phyloP scores from a whole-genome alignment of 2,329 filamentous ascomycete species.

The Penicillium concentricum region DNA sequence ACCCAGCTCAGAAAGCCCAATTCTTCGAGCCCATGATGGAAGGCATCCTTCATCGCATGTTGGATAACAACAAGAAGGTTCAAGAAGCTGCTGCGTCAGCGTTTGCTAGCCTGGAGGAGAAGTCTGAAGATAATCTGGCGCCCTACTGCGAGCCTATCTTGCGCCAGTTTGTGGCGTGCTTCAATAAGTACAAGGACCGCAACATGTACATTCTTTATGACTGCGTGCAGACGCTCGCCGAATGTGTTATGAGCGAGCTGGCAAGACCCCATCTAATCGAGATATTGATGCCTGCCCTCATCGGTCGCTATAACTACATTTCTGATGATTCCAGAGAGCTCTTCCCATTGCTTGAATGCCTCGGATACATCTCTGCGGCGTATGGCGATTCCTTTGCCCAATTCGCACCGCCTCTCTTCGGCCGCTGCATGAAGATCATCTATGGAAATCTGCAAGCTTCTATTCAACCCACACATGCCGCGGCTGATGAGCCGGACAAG shows the following conservation, averaged over 20 bases:
- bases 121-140: conserved; percentile 74
- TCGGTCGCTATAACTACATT: conserved; percentile 82
- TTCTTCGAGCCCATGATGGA: conserved; percentile 98
- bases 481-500: conserved; percentile 79
- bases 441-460: conserved; percentile 85
- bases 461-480: conserved; percentile 56
- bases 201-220: conserved; percentile 99
- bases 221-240: conserved; percentile 93
- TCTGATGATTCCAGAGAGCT: conserved; percentile 87
- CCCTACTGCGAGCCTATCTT: conserved; percentile 90
- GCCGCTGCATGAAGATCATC: conserved; percentile 84
- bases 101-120: conserved; percentile 94
- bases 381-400: conserved; percentile 78
- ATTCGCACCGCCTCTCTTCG: conserved; percentile 83
- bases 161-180: conserved; percentile 87
- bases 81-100: conserved; percentile 95
- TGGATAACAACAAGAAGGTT: conserved; percentile 96
- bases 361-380: conserved; percentile 89
- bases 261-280: conserved; percentile 78
- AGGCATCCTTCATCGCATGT: conserved; percentile 88
- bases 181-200: conserved; percentile 92
- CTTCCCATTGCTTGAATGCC: conserved; percentile 91
- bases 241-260: conserved; percentile 79
- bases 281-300: conserved; percentile 88
- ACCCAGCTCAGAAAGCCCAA: conserved; percentile 64